Percentiles rank a stretch among this genome's conserved stretches.
Evolutionary conservation across 768 basidiomycete species (phyloP).

Genomic region (Trametopsis cervina): DNA sequence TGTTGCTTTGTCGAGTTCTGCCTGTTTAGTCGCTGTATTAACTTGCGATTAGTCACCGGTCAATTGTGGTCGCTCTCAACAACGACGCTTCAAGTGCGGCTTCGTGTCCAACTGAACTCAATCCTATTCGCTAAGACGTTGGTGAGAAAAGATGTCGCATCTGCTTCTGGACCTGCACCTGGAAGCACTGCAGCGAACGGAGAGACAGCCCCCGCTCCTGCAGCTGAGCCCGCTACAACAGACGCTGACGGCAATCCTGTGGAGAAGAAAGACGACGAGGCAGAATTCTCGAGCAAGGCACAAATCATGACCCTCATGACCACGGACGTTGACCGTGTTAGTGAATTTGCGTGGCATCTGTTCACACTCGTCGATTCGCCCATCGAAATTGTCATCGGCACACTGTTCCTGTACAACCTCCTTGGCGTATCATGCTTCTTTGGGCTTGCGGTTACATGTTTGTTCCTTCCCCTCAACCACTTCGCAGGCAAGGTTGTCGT

Average conservation of each 20-base stretch:
- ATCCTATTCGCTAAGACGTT: slow-evolving; percentile 81
- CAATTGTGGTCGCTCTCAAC: slow-evolving; percentile 70
- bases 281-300: slow-evolving; percentile 49
- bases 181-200: slow-evolving; percentile 15
- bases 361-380: slow-evolving; percentile 75
- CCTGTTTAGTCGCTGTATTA: slow-evolving; percentile 3
- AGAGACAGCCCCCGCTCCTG: slow-evolving; percentile 13
- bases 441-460: slow-evolving; percentile 69
- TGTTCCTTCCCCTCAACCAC: slow-evolving; percentile 70
- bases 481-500: slow-evolving; percentile 76
- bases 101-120: slow-evolving; percentile 77
- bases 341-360: slow-evolving; percentile 76
- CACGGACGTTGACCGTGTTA: slow-evolving; percentile 86
- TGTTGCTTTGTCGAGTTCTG: slow-evolving; percentile 11
- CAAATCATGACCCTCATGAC: slow-evolving; percentile 97
- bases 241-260: slow-evolving; percentile 54
- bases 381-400: slow-evolving; percentile 70
- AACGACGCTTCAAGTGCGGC: slow-evolving; percentile 60
- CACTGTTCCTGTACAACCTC: slow-evolving; percentile 68
- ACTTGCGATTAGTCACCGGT: slow-evolving; percentile 41
- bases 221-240: slow-evolving; percentile 7
- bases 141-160: slow-evolving; percentile 77
- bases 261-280: slow-evolving; percentile 44
- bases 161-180: slow-evolving; percentile 36
- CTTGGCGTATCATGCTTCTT: slow-evolving; percentile 75